Percentiles rank a stretch among this genome's conserved stretches.
These are phyloP conservation scores for Scedosporium minutisporum DNA, from an alignment of 2,329 filamentous ascomycete genomes.

Conservation along the genomic window DNA sequence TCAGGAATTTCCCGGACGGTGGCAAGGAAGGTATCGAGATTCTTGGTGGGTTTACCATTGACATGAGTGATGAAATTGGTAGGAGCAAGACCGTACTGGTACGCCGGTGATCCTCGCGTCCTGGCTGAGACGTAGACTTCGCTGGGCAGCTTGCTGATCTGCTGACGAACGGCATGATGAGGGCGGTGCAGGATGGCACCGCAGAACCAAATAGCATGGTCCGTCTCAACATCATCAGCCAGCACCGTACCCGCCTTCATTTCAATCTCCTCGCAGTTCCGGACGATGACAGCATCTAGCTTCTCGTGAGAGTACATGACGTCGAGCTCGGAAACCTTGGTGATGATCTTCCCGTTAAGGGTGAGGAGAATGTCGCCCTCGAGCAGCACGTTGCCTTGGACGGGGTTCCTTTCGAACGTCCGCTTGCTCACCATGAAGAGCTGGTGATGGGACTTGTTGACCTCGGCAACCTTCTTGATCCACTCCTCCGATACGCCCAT, in stretches of 20 bases:
- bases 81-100: conserved; percentile 84
- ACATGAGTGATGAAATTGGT: conserved; percentile 98
- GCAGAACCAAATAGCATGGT: conserved; percentile 87
- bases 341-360: conserved; percentile 85
- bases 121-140: conserved; percentile 92
- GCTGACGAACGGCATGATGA: conserved; percentile 91
- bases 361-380: conserved; percentile 92
- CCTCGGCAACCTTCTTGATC: conserved; percentile 81
- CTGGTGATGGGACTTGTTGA: conserved; percentile 88
- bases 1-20: conserved; percentile 84
- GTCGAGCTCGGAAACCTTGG: conserved; percentile 84
- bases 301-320: conserved; percentile 87
- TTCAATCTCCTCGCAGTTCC: conserved; percentile 69
- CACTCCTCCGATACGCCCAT: conserved; percentile 96
- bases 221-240: conserved; percentile 84
- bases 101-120: conserved; percentile 71
- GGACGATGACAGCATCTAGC: conserved; percentile 77
- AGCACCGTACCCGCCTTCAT: conserved; percentile 76
- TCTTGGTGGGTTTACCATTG: conserved; percentile 76
- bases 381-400: conserved; percentile 49
- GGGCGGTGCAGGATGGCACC: conserved; percentile 87
- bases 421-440: conserved; percentile 98
- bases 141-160: conserved; percentile 92
- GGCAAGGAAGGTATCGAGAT: conserved; percentile 69
- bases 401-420: conserved; percentile 48